Evolutionary conservation across 208 protist species (phyloP).

Genomic region (Trypanosoma platydactyli): DNA sequence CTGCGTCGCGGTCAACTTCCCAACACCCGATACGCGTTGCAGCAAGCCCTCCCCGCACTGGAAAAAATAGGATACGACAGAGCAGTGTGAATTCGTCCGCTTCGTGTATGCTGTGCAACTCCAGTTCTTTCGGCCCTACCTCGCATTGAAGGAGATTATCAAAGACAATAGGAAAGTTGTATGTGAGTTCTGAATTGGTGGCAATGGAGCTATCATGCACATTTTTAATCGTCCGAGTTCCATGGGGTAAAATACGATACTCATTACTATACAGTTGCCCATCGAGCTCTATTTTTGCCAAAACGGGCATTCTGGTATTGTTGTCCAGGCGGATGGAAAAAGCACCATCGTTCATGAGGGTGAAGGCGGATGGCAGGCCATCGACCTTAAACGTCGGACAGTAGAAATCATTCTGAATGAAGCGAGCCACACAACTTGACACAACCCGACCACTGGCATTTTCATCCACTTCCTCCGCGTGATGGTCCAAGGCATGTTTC

Average conservation of each 20-base stretch:
- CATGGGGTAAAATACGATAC: constrained; percentile 13
- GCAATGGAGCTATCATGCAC: constrained; percentile 12
- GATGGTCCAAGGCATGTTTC: too few relatives aligned
- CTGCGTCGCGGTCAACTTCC: background rate
- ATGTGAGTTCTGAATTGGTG: background rate
- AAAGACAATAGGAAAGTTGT: constrained; percentile 6
- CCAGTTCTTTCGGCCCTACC: constrained; percentile 3
- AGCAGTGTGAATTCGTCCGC: constrained; percentile 3
- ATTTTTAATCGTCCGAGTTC: constrained; percentile 8
- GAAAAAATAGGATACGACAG: constrained; percentile 12
- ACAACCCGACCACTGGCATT: background rate
- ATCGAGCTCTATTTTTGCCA: constrained; percentile 20
- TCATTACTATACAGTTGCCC: constrained; percentile 14
- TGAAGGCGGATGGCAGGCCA: background rate
- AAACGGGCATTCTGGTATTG: background rate
- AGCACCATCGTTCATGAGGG: constrained; percentile 7
- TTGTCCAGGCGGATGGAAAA: constrained; percentile 22
- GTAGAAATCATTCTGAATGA: constrained; percentile 16
- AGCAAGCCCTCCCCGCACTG: background rate
- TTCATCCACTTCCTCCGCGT: background rate
- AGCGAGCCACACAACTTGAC: constrained; percentile 3
- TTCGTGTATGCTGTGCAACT: background rate
- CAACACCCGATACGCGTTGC: constrained; percentile 6
- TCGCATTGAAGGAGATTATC: constrained; percentile 12
- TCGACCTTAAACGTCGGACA: constrained; percentile 3